phyloP scores from a whole-genome alignment of 140 eudicot genomes.

The Anethum foeniculum region DNA sequence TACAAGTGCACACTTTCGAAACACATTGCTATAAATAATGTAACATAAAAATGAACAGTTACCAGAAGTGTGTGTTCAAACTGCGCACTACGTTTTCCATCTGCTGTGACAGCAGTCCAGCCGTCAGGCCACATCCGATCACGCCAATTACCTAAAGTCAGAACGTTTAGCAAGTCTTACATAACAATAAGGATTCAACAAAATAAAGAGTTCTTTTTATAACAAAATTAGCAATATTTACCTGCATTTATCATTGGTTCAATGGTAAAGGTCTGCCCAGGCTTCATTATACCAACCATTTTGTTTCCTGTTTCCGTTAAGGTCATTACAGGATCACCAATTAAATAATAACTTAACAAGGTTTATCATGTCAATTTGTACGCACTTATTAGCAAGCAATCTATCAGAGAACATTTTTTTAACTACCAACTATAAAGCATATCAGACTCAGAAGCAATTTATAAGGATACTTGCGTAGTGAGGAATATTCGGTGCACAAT shows the following conservation, averaged over 20 bases:
- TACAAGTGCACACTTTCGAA: background rate
- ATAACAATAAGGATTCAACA: background rate
- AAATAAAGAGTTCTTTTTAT: background rate
- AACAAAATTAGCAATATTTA: slow-evolving; percentile 5
- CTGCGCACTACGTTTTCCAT: slow-evolving; percentile 69
- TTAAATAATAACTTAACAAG: background rate
- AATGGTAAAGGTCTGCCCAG: slow-evolving; percentile 92
- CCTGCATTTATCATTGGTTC: slow-evolving; percentile 97
- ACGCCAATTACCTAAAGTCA: slow-evolving; percentile 45
- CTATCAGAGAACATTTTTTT: background rate
- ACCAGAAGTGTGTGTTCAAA: slow-evolving; percentile 97
- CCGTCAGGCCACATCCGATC: slow-evolving; percentile 67
- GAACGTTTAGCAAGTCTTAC: background rate
- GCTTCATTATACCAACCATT: slow-evolving; percentile 98
- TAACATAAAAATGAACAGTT: background rate
- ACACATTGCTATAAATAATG: background rate
- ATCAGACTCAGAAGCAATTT: background rate
- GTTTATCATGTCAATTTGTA: background rate
- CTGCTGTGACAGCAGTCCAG: slow-evolving; percentile 60
- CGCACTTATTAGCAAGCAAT: background rate
- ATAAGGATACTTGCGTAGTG: slow-evolving; percentile 94
- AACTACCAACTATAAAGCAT: background rate
- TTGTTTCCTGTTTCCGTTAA: slow-evolving; percentile 76
- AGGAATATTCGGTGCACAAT: slow-evolving; percentile 96
- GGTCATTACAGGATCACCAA: slow-evolving; percentile 23